A percentile compares a stretch with the other conserved stretches of the same genome.
Conservation (phyloP, 108 stramenopile species). For the Phaeodactylum tricornutum region DNA sequence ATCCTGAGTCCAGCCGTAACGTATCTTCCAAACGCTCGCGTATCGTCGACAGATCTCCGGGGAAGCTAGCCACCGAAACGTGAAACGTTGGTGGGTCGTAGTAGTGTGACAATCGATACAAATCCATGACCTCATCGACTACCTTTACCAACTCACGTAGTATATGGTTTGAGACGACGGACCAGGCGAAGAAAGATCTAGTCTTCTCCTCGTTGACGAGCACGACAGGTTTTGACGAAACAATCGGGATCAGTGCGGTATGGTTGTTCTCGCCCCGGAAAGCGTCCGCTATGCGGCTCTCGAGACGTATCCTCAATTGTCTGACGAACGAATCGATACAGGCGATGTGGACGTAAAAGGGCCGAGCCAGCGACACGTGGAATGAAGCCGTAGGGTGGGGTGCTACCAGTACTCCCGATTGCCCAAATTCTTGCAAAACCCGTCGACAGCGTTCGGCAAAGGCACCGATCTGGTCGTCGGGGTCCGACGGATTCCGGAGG, state of each 20-base stretch:
- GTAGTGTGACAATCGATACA: constrained; percentile 21
- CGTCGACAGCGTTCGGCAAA: too few species aligned
- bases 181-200: constrained; percentile 28
- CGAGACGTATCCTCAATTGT: constrained; percentile 7
- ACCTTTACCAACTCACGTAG: constrained; percentile 14
- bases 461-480: too few species aligned
- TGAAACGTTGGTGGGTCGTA: constrained; percentile 33
- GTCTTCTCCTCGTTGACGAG: constrained; percentile 38
- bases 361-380: constrained; percentile 32
- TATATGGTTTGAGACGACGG: constrained; percentile 8
- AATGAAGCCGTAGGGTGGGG: too few species aligned
- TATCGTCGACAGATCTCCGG: too few species aligned
- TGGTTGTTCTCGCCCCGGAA: constrained; percentile 1
- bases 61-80: constrained; percentile 25
- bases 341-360: constrained; percentile 26
- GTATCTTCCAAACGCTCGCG: too few species aligned
- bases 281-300: constrained; percentile 3
- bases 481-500: too few species aligned
- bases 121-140: constrained; percentile 21
- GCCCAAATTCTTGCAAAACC: too few species aligned
- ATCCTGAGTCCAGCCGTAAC: too few species aligned
- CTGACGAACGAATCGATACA: constrained; percentile 26
- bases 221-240: too few species aligned
- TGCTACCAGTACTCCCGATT: too few species aligned
- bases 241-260: neutral